These are phyloP conservation scores for Penicillium sp. DNA, from an alignment of 2,329 filamentous ascomycete genomes.

Conservation along the genomic window DNA sequence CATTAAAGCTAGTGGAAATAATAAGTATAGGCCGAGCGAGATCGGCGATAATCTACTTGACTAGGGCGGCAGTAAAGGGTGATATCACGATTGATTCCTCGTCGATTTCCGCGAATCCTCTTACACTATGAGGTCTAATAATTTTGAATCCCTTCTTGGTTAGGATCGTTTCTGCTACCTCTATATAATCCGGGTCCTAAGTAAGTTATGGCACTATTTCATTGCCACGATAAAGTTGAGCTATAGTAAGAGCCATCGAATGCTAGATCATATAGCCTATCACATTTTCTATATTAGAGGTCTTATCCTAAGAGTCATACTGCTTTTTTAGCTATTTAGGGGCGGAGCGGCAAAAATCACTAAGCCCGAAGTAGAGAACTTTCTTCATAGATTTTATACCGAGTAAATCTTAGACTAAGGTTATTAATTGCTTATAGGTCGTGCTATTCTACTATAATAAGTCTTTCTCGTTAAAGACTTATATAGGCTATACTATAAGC, in stretches of 20 bases:
- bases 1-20: constrained; percentile 18
- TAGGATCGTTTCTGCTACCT: constrained; percentile 16
- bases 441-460: constrained; percentile 22
- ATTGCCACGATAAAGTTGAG: constrained; percentile 20
- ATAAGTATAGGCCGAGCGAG: constrained; percentile 21
- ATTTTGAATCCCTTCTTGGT: constrained; percentile 19
- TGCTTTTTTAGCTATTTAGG: constrained; percentile 21
- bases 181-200: constrained; percentile 22
- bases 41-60: constrained; percentile 26
- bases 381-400: constrained; percentile 18
- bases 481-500: constrained; percentile 19
- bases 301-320: constrained; percentile 16
- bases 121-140: constrained; percentile 18
- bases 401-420: constrained; percentile 17
- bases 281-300: constrained; percentile 15
- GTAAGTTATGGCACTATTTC: constrained; percentile 15
- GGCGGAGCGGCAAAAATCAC: constrained; percentile 22
- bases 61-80: constrained; percentile 18
- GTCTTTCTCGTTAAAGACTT: constrained; percentile 22
- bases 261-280: constrained; percentile 20
- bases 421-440: constrained; percentile 15
- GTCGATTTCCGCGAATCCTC: constrained; percentile 24
- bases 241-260: constrained; percentile 24
- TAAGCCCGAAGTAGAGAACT: constrained; percentile 21
- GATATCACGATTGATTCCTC: constrained; percentile 23